Evolutionary conservation across 306 rosid genomes (phyloP), one percentile per base, ranked within the genome.

Genomic region (Cucurbita maxima): DNA sequence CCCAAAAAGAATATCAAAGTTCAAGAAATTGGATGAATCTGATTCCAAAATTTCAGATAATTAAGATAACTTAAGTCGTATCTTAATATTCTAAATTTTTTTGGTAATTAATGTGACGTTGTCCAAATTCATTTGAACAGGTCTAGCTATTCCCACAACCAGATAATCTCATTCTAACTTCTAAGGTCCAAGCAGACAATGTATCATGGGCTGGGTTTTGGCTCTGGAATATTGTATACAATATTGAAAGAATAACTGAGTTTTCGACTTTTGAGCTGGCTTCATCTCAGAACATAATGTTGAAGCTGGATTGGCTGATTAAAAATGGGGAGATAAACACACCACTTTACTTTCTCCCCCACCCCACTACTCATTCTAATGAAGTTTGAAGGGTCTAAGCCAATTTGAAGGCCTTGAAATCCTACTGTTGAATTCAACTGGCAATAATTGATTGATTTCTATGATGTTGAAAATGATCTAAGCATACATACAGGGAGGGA

Each of bases 231-330:
- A 45, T 68, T 68, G 34, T 30, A 19, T 14, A 67, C 15, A 66
- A 14, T 20, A 20, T 11, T 11, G 56, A 12, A 45, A 67, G 73
- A 67, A 47, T 30, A 44, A 45, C 6, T 47, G 38, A 47, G 73
- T 68, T 45, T 68, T 47, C 20, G 55, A 68, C 38, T 22, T 69
- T 69, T 47, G 56, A 69, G 73, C 22, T 69, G 73, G 48, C 56
- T 5, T 69, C 14, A 22, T 69, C 58, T 67, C 22, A 14, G 58
- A 14, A 13, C 38, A 22, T 25, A 20, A 69, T 68, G 43, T 25
- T 68, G 56, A 43, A 47, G 57, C 13, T 47, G 43, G n/a, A 40
- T n/a, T n/a, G 71, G 37, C 45, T 64, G 34, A 64, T 40, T 47
- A 45, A 68, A 68, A 68, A 67, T 9, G 71, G 52, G 10, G 5